Evolutionary conservation across 2,329 filamentous ascomycete species (phyloP).

Genomic region (Sclerotinia glacialis): DNA sequence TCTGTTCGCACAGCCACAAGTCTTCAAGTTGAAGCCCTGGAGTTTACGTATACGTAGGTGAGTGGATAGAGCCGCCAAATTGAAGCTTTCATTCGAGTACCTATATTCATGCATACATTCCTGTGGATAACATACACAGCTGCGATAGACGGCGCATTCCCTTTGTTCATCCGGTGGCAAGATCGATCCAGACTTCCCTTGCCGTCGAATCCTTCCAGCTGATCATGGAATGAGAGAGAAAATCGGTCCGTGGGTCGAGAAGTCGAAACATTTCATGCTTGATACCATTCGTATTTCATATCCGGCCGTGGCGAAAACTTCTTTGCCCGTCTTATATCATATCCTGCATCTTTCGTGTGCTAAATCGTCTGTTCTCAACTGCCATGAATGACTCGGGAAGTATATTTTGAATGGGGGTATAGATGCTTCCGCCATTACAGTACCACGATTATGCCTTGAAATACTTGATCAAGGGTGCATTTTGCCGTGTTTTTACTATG

Average conservation of each 20-base stretch:
- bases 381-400: not conserved
- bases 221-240: not conserved
- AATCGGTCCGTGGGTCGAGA: not conserved
- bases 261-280: conserved; percentile 6
- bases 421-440: not conserved
- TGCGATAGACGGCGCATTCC: too few relatives aligned
- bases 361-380: conserved; percentile 1
- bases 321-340: not conserved
- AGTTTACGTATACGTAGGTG: not conserved
- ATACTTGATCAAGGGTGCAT: not conserved
- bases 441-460: not conserved
- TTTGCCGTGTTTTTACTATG: not conserved
- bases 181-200: not conserved
- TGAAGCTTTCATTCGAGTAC: not conserved
- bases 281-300: not conserved
- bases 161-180: conserved; percentile 3
- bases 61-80: not conserved
- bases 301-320: not conserved
- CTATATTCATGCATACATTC: not conserved
- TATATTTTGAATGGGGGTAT: not conserved
- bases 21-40: not conserved
- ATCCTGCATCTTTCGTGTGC: not conserved
- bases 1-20: conserved; percentile 1
- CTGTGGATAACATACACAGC: too few relatives aligned
- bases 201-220: not conserved